A percentile compares a stretch with the other conserved stretches of the same genome.
phyloP scores from a whole-genome alignment of 345 rosid species.

The Euphorbia peplus region DNA sequence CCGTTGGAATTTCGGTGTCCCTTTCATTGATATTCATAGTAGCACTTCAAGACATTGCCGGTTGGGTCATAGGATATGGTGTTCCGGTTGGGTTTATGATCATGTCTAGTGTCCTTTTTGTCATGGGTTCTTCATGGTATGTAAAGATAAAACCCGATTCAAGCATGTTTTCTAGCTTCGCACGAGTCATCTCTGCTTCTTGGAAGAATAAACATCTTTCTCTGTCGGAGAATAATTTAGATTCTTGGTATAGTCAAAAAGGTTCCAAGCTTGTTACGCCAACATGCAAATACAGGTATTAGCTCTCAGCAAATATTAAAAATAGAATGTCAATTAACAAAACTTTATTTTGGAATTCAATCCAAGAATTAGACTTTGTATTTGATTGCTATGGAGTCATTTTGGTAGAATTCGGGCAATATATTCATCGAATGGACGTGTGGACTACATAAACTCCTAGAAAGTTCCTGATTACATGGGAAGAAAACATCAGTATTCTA shows the following conservation, averaged over 20 bases:
- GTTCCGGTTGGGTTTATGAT: slow-evolving; percentile 50
- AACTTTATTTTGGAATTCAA: no score
- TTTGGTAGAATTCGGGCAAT: no score
- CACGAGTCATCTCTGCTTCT: slow-evolving; percentile 35
- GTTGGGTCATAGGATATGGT: slow-evolving; percentile 55
- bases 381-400: no score
- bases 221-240: slow-evolving; percentile 25
- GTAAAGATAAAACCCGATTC: slow-evolving; percentile 36
- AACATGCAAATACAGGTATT: slow-evolving; percentile 34
- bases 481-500: no score
- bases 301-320: no score
- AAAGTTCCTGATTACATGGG: no score
- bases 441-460: no score
- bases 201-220: slow-evolving; percentile 35
- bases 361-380: no score
- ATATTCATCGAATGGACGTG: no score
- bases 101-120: slow-evolving; percentile 28
- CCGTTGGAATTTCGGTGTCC: slow-evolving; percentile 39
- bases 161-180: slow-evolving; percentile 44
- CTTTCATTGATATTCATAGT: slow-evolving; percentile 38
- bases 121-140: slow-evolving; percentile 42
- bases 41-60: slow-evolving; percentile 35
- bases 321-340: no score
- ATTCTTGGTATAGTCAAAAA: slow-evolving; percentile 20
- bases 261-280: slow-evolving; percentile 39